phyloP scores from a whole-genome alignment of 1,139 yeast genomes.

The Yamadazyma taylorii region DNA sequence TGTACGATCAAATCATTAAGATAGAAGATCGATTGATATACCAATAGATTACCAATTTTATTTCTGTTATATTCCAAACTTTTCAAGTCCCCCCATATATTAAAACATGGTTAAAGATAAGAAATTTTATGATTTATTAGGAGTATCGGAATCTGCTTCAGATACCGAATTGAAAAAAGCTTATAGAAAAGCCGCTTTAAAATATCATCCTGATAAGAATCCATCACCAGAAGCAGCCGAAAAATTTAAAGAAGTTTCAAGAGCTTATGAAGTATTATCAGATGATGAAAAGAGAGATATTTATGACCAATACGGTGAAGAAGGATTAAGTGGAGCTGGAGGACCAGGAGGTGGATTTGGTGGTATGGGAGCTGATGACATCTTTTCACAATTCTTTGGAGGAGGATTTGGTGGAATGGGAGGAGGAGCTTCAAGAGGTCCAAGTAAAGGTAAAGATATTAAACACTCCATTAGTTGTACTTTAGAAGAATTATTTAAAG shows the following conservation, averaged over 20 bases:
- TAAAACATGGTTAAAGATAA: slow-evolving; percentile 82
- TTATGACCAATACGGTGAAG: slow-evolving; percentile 90
- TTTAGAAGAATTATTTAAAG: slow-evolving; percentile 91
- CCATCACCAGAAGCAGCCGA: slow-evolving; percentile 86
- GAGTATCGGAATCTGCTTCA: slow-evolving; percentile 75
- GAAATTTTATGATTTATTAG: slow-evolving; percentile 80
- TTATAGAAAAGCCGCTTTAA: slow-evolving; percentile 88
- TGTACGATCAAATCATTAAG: too few relatives aligned
- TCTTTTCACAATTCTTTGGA: slow-evolving; percentile 92
- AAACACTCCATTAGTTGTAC: slow-evolving; percentile 84
- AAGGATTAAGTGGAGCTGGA: slow-evolving; percentile 81
- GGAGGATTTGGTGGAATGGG: slow-evolving; percentile 54
- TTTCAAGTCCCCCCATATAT: too few relatives aligned
- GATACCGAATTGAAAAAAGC: slow-evolving; percentile 92
- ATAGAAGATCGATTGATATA: too few relatives aligned
- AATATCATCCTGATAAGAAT: slow-evolving; percentile 92
- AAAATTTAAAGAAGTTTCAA: slow-evolving; percentile 87
- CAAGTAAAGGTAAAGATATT: slow-evolving; percentile 85
- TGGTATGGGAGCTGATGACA: slow-evolving; percentile 80
- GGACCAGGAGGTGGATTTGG: slow-evolving; percentile 66
- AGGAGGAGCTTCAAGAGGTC: slow-evolving; percentile 78
- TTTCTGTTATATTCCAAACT: too few relatives aligned
- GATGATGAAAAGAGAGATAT: slow-evolving; percentile 87
- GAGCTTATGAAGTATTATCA: slow-evolving; percentile 85
- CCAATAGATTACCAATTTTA: too few relatives aligned